These are phyloP conservation scores for Sphagnum contortum DNA, from an alignment of 225 moss, liverwort and hornwort genomes.

Conservation along the genomic window DNA sequence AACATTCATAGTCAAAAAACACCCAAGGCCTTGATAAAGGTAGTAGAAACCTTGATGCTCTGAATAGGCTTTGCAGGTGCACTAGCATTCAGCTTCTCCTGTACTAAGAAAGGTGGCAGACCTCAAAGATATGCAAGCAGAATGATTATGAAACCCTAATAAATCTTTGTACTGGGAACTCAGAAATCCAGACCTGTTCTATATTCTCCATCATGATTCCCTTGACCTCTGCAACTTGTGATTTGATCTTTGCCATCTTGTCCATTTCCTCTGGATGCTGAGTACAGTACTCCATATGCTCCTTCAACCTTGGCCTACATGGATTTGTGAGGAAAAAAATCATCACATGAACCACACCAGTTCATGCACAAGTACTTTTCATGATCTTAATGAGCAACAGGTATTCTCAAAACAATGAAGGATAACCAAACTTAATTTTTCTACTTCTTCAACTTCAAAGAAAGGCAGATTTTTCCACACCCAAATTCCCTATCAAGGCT, in stretches of 20 bases:
- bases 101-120: neutral
- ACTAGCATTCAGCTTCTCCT: neutral
- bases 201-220: conserved; percentile 15
- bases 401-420: too few relatives aligned
- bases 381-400: conserved; percentile 1
- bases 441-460: too few relatives aligned
- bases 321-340: neutral
- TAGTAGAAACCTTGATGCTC: too few relatives aligned
- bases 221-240: conserved; percentile 12
- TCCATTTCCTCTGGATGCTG: conserved; percentile 11
- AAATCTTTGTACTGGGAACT: neutral
- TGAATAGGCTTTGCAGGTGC: too few relatives aligned
- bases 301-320: conserved; percentile 7
- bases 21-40: neutral
- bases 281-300: conserved; percentile 12
- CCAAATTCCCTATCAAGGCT: conserved; percentile 11
- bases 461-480: conserved; percentile 1
- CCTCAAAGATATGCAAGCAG: neutral
- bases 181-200: neutral
- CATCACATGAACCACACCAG: conserved; percentile 7
- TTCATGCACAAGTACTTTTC: conserved; percentile 1
- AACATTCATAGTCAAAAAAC: neutral
- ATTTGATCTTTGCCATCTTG: conserved; percentile 10
- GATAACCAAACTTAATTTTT: too few relatives aligned
- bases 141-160: neutral